Base-by-base conservation (phyloP, 345 rosid species). In the Leavenworthia alabamica region DNA sequence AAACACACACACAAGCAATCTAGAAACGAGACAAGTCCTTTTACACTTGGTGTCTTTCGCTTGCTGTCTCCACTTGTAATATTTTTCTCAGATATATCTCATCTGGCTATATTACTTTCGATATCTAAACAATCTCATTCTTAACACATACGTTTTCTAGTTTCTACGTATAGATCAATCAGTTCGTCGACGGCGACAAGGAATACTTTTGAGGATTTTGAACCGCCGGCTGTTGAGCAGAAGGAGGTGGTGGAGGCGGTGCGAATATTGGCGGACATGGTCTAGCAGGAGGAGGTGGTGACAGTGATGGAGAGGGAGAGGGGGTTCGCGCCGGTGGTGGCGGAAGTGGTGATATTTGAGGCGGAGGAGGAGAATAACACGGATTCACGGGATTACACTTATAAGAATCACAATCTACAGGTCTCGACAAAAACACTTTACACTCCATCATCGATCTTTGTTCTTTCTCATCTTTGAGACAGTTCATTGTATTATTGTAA, bases 371-470 rank as follows among this genome's bases (percentile, higher is more conserved):
- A 51, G 72, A 60, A 10, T 22, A 15, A 47, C 78, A 56, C 7
- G 73, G 50, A 54, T 54, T 5, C 10, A 40, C n/a, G 0, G 63
- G 63, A 40, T 9, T 43, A 68, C 97, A 87, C 8, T 80, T 80
- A 23, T 74, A 74, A 19, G 67, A 67, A 13, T 75, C 56, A 60
- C 98, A 91, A 24, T 79, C 20, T 11, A 80, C 57, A 17, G 74
- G 82, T 27, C 47, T 80, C 2, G 91, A 82, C 56, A 79, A 65
- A 53, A 80, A 76, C 51, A 76, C 51, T 42, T 75, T 76, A 73
- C 98, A 91, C 48, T 86, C 81, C 73, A 54, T 67, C 16, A 43
- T 62, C 9, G 98, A 81, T 67, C 94, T 79, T 73, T 86, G 92
- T 11, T 22, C 66, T 1, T 58, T 55, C 56, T 62, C 64, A 11